Conservation (phyloP, 2,329 filamentous ascomycete genomes). For the Aulographum hederae region DNA sequence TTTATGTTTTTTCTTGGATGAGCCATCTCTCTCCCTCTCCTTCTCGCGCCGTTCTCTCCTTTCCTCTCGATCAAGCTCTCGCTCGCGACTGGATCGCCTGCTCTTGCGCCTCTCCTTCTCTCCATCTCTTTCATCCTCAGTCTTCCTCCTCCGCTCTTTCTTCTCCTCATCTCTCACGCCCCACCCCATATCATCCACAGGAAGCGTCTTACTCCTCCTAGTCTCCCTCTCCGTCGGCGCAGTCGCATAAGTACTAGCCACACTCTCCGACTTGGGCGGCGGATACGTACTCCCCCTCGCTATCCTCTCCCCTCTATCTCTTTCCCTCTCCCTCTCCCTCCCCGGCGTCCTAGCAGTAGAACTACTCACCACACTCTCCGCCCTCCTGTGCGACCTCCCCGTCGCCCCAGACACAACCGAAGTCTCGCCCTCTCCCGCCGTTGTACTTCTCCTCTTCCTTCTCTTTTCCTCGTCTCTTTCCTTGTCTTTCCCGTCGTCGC, state of each 20-base stretch:
- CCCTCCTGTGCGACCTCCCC: not conserved
- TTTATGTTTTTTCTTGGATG: constrained; percentile 12
- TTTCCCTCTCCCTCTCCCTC: not conserved
- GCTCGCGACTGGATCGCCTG: not conserved
- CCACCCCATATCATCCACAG: not conserved
- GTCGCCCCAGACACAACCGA: not conserved
- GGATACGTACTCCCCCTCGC: not conserved
- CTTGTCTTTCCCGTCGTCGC: not conserved
- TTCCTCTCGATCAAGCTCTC: constrained; percentile 12
- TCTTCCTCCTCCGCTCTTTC: not conserved
- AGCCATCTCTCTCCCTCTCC: constrained; percentile 11
- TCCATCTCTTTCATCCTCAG: not conserved
- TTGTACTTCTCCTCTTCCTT: not conserved
- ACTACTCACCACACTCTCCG: not conserved
- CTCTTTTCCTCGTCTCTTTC: not conserved
- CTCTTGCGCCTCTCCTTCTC: not conserved
- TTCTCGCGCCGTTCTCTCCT: constrained; percentile 11
- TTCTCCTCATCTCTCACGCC: not conserved
- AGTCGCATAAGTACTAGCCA: not conserved
- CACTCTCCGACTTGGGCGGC: not conserved
- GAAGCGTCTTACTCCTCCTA: not conserved
- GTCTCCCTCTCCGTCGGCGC: not conserved
- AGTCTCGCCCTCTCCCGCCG: not conserved
- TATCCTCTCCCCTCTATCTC: too few relatives aligned
- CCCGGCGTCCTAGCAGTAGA: not conserved